Evolutionary conservation across 805 yeast genomes (phyloP), one percentile per base, ranked within the genome.

Genomic region (Monosporozyma unispora): DNA sequence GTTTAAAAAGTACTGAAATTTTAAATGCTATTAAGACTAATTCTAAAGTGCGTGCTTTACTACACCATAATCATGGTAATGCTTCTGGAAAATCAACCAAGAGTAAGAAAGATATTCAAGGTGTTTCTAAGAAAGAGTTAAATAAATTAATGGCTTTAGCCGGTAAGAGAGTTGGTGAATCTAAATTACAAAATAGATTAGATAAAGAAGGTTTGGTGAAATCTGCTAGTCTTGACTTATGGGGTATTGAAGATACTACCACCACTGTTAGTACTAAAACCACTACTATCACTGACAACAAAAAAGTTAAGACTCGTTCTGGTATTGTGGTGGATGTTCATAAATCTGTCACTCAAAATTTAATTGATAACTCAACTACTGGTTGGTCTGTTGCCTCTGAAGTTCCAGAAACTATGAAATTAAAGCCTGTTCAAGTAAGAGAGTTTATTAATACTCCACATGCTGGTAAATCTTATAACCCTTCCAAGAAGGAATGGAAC

Each of bases 381-480:
- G 71, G 82, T 31, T 71, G 77, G 64, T 74, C 84, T 2, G 67
- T 69, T 33, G 78, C 87, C 4, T 74, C 76, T 3, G 64, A 63
- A 4, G 71, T 67, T 3, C 91, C 93, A 12, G 64, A 63, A 23
- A 82, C 90, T 2, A 45, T 81, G 55, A 71, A 66, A 44, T 65
- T 69, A 29, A 70, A 70, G 2, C 82, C 95, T 1, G 63, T 81
- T n/a, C 58, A 58, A 40, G 77, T 87, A 16, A 75, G 72, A 50
- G 74, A 74, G n/a, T 58, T 69, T 44, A 81, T 73, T 18, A 65
- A 57, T 1, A 50, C 81, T 3, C 89, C 96, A 11, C 82, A 83
- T 58, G 93, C 83, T 1, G 98, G 98, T 49, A 86, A 84, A 64
- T 90, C 98, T 2, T 93, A 67, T 40, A 93, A 93, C 63, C 99